Percentiles rank a stretch among this genome's conserved stretches.
phyloP scores from a whole-genome alignment of 2,329 filamentous ascomycete species.

The Claviceps sp. region DNA sequence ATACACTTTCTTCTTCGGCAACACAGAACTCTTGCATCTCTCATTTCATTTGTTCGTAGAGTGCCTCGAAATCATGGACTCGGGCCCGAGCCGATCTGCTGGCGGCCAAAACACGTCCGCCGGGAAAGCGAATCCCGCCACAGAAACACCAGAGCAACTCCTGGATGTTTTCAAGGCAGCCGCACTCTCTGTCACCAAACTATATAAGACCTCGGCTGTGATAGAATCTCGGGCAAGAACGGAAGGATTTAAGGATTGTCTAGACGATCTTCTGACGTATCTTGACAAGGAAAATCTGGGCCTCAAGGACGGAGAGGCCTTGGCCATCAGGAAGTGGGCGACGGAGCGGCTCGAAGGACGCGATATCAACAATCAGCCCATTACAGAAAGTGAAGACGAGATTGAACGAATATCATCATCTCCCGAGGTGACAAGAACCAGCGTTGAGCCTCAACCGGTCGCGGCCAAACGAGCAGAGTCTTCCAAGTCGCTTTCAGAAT shows the following conservation, averaged over 20 bases:
- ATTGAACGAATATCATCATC: slow-evolving; percentile 46
- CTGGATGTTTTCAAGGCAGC: slow-evolving; percentile 85
- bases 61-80: slow-evolving; percentile 6
- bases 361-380: slow-evolving; percentile 36
- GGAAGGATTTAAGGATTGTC: slow-evolving; percentile 84
- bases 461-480: slow-evolving; percentile 15
- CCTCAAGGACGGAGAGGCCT: slow-evolving; percentile 63
- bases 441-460: slow-evolving; percentile 23
- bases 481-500: slow-evolving; percentile 10
- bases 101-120: slow-evolving; percentile 8
- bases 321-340: slow-evolving; percentile 48
- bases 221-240: slow-evolving; percentile 62
- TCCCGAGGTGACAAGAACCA: slow-evolving; percentile 40
- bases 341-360: slow-evolving; percentile 56
- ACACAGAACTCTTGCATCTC: neutral
- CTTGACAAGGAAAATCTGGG: slow-evolving; percentile 73
- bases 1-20: no score
- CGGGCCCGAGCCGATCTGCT: slow-evolving; percentile 3
- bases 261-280: slow-evolving; percentile 79
- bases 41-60: neutral
- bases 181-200: slow-evolving; percentile 84
- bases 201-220: slow-evolving; percentile 81
- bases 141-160: slow-evolving; percentile 47
- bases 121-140: slow-evolving; percentile 18
- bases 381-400: slow-evolving; percentile 57